phyloP scores from a whole-genome alignment of 441 rosid species.

The Hura crepitans region DNA sequence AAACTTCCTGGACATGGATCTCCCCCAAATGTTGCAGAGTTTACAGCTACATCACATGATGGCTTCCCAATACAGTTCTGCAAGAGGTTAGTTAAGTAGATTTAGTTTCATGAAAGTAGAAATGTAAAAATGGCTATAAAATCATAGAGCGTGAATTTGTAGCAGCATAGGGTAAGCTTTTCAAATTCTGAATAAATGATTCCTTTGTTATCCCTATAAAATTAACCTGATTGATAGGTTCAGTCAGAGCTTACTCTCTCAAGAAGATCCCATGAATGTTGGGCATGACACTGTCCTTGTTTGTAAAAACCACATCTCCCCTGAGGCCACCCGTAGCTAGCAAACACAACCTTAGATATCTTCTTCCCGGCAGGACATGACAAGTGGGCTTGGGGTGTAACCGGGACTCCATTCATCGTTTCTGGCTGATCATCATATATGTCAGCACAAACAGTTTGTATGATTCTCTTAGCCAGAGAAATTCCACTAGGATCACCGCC shows the following conservation, averaged over 20 bases:
- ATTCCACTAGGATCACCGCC: slow-evolving; percentile 86
- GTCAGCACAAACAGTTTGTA: slow-evolving; percentile 69
- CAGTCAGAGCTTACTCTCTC: slow-evolving; percentile 40
- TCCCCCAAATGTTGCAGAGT: slow-evolving; percentile 77
- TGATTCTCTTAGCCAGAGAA: slow-evolving; percentile 58
- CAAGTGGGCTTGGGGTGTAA: slow-evolving; percentile 72
- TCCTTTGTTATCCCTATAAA: background rate
- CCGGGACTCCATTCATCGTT: slow-evolving; percentile 30
- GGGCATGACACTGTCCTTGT: slow-evolving; percentile 73
- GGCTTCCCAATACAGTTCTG: slow-evolving; percentile 80
- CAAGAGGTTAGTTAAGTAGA: slow-evolving; percentile 15
- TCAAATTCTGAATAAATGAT: background rate
- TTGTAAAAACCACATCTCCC: slow-evolving; percentile 78
- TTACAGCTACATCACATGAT: slow-evolving; percentile 66
- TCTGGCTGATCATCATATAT: slow-evolving; percentile 76
- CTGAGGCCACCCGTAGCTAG: slow-evolving; percentile 86
- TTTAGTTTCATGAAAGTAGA: background rate
- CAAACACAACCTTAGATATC: slow-evolving; percentile 67
- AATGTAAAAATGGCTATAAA: background rate
- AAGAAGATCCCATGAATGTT: slow-evolving; percentile 77
- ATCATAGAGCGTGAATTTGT: background rate
- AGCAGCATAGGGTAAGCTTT: background rate
- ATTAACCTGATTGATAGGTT: background rate
- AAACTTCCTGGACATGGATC: slow-evolving; percentile 77
- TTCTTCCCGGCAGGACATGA: slow-evolving; percentile 71